A percentile compares a stretch with the other conserved stretches of the same genome.
Evolutionary conservation across 2,329 filamentous ascomycete genomes (phyloP).

Genomic region (Lasiodiplodia hormozganensis): DNA sequence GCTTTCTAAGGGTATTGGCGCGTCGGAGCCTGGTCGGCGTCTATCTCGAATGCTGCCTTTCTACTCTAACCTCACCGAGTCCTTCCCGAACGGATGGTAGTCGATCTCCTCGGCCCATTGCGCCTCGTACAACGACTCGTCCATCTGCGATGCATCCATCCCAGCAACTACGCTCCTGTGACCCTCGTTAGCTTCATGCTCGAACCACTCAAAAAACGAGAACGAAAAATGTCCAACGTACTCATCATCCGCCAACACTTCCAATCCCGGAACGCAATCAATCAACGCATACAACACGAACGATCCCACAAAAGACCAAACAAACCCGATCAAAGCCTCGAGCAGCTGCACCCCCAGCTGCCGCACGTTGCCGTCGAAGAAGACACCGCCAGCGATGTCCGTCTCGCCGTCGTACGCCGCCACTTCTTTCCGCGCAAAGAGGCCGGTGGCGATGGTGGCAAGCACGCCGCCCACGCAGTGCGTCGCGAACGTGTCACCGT

Average conservation of each 20-base stretch:
- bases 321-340: constrained; percentile 59
- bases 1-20: neutral
- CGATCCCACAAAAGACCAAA: constrained; percentile 58
- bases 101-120: constrained; percentile 45
- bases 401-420: constrained; percentile 61
- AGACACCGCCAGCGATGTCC: constrained; percentile 57
- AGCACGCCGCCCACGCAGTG: constrained; percentile 61
- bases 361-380: constrained; percentile 60
- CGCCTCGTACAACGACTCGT: constrained; percentile 49
- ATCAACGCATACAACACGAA: constrained; percentile 59
- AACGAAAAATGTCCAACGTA: constrained; percentile 42
- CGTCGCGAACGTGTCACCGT: constrained; percentile 63
- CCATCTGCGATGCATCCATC: constrained; percentile 59
- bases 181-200: constrained; percentile 29
- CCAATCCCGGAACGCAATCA: constrained; percentile 60
- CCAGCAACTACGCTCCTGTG: constrained; percentile 55
- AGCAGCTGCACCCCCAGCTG: constrained; percentile 60
- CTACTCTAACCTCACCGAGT: constrained; percentile 2
- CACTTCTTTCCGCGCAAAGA: constrained; percentile 59
- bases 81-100: constrained; percentile 44
- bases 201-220: neutral
- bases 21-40: neutral
- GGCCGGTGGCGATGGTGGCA: constrained; percentile 58
- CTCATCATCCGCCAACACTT: constrained; percentile 61
- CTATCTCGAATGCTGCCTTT: too few species aligned